Base-by-base conservation (phyloP, 108 stramenopile species). In the Fragilariopsis cylindrus region DNA sequence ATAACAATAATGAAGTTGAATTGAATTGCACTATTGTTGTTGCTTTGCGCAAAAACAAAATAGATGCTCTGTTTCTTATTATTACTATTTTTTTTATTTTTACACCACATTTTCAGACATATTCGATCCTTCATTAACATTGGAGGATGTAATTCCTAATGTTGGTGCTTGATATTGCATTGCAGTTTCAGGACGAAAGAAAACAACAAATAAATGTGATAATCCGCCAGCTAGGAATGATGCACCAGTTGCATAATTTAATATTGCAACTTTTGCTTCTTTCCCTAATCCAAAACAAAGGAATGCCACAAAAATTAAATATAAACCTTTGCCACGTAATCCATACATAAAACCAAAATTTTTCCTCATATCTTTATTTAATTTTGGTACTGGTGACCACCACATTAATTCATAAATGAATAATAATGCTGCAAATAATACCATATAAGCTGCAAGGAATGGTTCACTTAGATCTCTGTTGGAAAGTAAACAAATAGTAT, bases 301-400 rank as follows among this genome's bases (percentile, higher is more conserved):
- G 72, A 91, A 96, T n/a, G 95, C 92, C 48, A 91, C 84, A 79
- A 96, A 96, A 44, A 96, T 87, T 72, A 96, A 57, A 69, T 88
- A 96, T 4, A 86, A 62, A 46, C 89, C 90, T 73, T 92, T 90
- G 60, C 92, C 92, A 56, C 84, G 82, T 15, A 96, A 69, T 8
- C 92, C 92, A 71, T 93, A 96, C 82, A 96, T 73, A 80, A 96
- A 96, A 7, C 95, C 95, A 83, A 96, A 96, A 66, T 96, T 96
- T 70, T 82, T 92, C 53, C 92, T 81, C 60, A 93, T 68, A 21
- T 67, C 78, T 46, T 87, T 90, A 76, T 92, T 93, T 16, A 96
- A 57, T 5, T 49, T 49, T 30, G 81, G 82, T 40, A 88, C 64
- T 12, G 82, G 81, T 18, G 76, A 85, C 95, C 95, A 96, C 92